Conservation (phyloP, 2,329 filamentous ascomycete genomes). For the Aspergillus hiratsukae region DNA sequence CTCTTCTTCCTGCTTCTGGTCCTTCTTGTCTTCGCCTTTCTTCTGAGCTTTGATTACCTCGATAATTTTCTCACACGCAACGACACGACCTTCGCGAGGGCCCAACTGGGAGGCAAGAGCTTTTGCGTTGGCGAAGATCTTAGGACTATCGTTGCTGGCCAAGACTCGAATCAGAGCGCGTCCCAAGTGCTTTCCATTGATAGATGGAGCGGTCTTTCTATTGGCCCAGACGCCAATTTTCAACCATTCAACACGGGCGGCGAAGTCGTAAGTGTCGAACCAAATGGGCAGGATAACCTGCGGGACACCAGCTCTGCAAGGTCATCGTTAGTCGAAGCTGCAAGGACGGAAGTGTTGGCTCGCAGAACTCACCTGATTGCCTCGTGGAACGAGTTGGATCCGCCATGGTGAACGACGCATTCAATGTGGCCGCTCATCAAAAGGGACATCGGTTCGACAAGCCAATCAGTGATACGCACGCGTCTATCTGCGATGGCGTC, state of each 20-base stretch:
- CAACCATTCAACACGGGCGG: conserved; percentile 39
- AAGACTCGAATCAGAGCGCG: conserved; percentile 20
- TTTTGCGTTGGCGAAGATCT: conserved; percentile 8
- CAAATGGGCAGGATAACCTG: conserved; percentile 47
- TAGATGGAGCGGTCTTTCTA: conserved; percentile 30
- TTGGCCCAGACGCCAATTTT: conserved; percentile 42
- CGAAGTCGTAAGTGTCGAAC: conserved; percentile 46
- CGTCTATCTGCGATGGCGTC: conserved; percentile 22
- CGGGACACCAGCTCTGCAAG: conserved; percentile 39
- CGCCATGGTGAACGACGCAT: conserved; percentile 46
- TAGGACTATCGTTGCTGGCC: conserved; percentile 1
- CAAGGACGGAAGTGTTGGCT: background rate
- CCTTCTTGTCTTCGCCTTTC: background rate
- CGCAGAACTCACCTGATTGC: conserved; percentile 35
- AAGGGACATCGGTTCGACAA: conserved; percentile 34
- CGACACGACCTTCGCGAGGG: conserved; percentile 13
- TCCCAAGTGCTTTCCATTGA: conserved; percentile 23
- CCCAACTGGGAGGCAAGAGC: conserved; percentile 7
- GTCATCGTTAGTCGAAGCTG: conserved; percentile 2
- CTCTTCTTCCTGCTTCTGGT: background rate
- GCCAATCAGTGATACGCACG: conserved; percentile 40
- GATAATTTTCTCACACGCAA: conserved; percentile 20
- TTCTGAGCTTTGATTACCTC: background rate
- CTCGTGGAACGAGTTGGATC: conserved; percentile 47
- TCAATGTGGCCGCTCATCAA: conserved; percentile 37